These are phyloP conservation scores for Candida palmyrensis DNA, from an alignment of 805 yeast species.

Conservation along the genomic window DNA sequence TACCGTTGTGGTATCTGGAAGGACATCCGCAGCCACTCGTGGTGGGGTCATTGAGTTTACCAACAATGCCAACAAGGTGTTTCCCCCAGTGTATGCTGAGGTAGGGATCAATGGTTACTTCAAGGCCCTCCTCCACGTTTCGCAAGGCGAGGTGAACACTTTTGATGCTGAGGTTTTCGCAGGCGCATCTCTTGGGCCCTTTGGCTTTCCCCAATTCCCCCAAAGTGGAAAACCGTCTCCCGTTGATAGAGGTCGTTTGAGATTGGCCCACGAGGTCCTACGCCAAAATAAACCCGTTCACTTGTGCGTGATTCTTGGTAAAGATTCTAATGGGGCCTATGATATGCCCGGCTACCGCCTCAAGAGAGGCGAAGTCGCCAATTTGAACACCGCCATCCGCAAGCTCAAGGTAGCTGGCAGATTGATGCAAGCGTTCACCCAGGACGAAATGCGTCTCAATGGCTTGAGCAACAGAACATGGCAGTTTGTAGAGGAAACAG, in stretches of 20 bases:
- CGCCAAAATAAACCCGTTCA: constrained; percentile 72
- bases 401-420: constrained; percentile 80
- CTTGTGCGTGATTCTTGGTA: constrained; percentile 68
- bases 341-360: constrained; percentile 59
- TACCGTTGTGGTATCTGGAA: constrained; percentile 31
- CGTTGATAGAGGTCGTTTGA: constrained; percentile 19
- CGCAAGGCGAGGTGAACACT: constrained; percentile 56
- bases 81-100: constrained; percentile 70
- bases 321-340: constrained; percentile 64
- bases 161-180: constrained; percentile 47
- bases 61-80: constrained; percentile 32
- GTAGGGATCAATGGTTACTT: constrained; percentile 58
- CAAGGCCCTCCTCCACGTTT: constrained; percentile 68
- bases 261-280: constrained; percentile 40
- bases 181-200: constrained; percentile 26
- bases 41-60: constrained; percentile 27
- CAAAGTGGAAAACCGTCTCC: constrained; percentile 8
- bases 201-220: constrained; percentile 20
- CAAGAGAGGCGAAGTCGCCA: constrained; percentile 54
- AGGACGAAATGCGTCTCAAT: constrained; percentile 77
- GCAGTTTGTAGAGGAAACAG: constrained; percentile 59
- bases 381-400: constrained; percentile 61
- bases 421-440: constrained; percentile 86
- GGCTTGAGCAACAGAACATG: constrained; percentile 79
- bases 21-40: constrained; percentile 10